Percentiles rank a stretch among this genome's conserved stretches.
Conservation (phyloP, 495 filamentous ascomycete species). For the Penicillium silybi region DNA sequence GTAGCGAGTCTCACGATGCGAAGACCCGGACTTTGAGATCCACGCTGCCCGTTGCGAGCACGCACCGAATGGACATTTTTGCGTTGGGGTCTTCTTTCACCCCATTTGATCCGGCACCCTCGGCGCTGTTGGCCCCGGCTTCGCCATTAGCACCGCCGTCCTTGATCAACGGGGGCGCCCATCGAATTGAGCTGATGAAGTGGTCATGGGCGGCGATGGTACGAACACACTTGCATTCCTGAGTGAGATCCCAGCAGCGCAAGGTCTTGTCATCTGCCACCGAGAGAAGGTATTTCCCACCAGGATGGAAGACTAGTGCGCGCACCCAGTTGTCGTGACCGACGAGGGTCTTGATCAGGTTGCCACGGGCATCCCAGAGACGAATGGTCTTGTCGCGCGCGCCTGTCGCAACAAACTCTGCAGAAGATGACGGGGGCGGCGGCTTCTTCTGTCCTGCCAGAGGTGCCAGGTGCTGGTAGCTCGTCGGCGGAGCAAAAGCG, state of each 20-base stretch:
- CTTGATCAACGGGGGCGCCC: constrained; percentile 77
- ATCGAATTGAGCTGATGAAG: constrained; percentile 83
- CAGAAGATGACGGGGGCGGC: constrained; percentile 65
- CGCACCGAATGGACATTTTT: constrained; percentile 51
- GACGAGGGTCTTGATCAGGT: constrained; percentile 77
- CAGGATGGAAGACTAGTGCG: constrained; percentile 83
- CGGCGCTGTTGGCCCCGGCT: constrained; percentile 16
- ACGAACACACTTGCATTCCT: constrained; percentile 89
- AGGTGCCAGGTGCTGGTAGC: constrained; percentile 71
- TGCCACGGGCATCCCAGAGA: constrained; percentile 85
- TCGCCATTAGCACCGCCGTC: constrained; percentile 42
- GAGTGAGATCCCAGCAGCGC: constrained; percentile 89
- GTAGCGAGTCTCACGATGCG: constrained; percentile 31
- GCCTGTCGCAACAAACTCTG: constrained; percentile 90
- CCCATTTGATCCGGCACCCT: constrained; percentile 7
- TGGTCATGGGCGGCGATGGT: constrained; percentile 75
- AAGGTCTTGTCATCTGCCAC: constrained; percentile 89
- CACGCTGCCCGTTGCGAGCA: constrained; percentile 62
- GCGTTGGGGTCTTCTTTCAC: constrained; percentile 28
- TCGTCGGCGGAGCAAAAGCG: constrained; percentile 74
- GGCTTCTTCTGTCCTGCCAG: constrained; percentile 79
- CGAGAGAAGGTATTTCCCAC: constrained; percentile 86
- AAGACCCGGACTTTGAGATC: constrained; percentile 61
- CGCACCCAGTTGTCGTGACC: constrained; percentile 98
- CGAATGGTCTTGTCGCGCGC: constrained; percentile 88